A percentile compares a stretch with the other conserved stretches of the same genome.
These are phyloP conservation scores for Wallacemonas sp. DNA, from an alignment of 208 protist species.

Conservation along the genomic window DNA sequence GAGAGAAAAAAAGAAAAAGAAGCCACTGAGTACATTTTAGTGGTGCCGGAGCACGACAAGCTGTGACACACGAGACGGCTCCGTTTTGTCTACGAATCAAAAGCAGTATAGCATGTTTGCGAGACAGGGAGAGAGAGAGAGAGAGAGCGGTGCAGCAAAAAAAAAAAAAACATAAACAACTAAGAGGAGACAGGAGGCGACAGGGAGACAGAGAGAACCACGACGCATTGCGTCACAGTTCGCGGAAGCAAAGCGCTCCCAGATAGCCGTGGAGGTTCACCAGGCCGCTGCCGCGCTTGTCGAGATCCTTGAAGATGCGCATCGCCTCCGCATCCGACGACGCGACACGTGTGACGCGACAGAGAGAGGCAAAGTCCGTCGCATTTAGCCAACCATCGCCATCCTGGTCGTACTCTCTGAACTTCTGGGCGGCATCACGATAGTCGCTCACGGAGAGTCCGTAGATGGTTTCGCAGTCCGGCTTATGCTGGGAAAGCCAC, in stretches of 20 bases:
- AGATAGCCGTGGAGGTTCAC: conserved; percentile 5
- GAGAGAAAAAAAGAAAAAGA: conserved; percentile 4
- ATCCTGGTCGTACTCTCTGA: conserved; percentile 28
- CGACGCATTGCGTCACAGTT: background rate
- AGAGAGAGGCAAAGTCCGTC: conserved; percentile 25
- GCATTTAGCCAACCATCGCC: conserved; percentile 23
- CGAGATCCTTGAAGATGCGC: conserved; percentile 3
- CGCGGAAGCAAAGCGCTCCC: background rate
- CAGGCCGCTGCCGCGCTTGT: background rate
- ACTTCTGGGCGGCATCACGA: conserved; percentile 32
- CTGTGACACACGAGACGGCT: too few relatives aligned
- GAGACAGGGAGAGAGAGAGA: background rate
- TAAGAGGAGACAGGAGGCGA: background rate
- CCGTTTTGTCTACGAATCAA: background rate
- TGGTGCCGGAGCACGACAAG: too few relatives aligned
- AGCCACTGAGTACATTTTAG: background rate
- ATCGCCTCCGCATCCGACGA: conserved; percentile 5
- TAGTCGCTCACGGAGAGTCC: conserved; percentile 29
- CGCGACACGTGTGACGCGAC: conserved; percentile 6
- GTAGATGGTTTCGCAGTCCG: conserved; percentile 27
- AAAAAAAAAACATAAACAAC: background rate
- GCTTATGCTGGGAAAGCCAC: conserved; percentile 24
- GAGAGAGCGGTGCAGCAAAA: background rate
- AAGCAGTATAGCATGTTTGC: conserved; percentile 5
- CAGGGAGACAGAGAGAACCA: background rate